These are phyloP conservation scores for Globisporangium okanoganense DNA, from an alignment of 352 stramenopile species.

Conservation along the genomic window DNA sequence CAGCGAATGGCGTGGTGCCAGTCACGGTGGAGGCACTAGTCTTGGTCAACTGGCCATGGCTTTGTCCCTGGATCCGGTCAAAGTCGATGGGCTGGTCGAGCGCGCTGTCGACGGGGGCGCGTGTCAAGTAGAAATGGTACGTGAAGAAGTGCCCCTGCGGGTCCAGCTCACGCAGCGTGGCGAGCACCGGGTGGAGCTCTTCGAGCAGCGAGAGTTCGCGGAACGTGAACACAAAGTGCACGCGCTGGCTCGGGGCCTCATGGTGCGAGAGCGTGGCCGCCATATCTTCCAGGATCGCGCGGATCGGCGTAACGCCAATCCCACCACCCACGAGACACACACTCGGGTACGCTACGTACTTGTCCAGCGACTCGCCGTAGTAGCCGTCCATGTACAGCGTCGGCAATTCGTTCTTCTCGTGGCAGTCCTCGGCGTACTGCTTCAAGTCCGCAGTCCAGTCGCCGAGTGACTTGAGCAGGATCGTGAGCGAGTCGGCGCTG, in stretches of 20 bases:
- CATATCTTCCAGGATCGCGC: slow-evolving; percentile 35
- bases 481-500: slow-evolving; percentile 22
- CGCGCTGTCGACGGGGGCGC: slow-evolving; percentile 5
- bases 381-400: slow-evolving; percentile 42
- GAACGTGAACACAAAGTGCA: slow-evolving; percentile 21
- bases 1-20: slow-evolving; percentile 14
- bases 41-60: not conserved
- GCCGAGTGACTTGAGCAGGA: slow-evolving; percentile 38
- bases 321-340: slow-evolving; percentile 29
- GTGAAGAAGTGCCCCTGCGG: slow-evolving; percentile 19
- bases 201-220: slow-evolving; percentile 24
- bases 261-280: not conserved
- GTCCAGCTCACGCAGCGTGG: slow-evolving; percentile 15
- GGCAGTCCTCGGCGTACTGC: slow-evolving; percentile 32
- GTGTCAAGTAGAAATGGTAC: slow-evolving; percentile 23
- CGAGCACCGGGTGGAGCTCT: slow-evolving; percentile 18
- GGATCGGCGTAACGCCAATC: slow-evolving; percentile 35
- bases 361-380: slow-evolving; percentile 30
- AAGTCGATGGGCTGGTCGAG: slow-evolving; percentile 17
- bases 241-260: slow-evolving; percentile 10
- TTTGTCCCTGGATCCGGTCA: not conserved
- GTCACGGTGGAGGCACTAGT: not conserved
- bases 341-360: slow-evolving; percentile 32
- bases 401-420: slow-evolving; percentile 17
- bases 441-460: slow-evolving; percentile 33